Conservation (phyloP, 192 early-diverging fungal genomes). For the Umbelopsis sp. region DNA sequence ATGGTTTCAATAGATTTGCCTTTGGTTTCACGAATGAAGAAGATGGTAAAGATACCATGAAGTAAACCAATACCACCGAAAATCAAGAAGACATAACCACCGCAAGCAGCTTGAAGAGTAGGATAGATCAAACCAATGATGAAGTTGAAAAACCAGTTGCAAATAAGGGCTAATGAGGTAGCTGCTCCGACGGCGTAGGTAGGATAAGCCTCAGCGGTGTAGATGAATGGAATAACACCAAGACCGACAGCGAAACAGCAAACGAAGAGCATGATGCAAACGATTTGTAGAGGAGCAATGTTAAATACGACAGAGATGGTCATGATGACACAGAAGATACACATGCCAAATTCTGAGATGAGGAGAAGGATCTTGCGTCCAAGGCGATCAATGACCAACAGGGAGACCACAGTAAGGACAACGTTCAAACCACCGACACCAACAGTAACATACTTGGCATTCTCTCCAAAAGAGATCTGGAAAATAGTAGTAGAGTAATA, state of each 20-base stretch:
- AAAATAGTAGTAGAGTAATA: constrained; percentile 72
- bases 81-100: constrained; percentile 52
- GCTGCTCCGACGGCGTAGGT: constrained; percentile 53
- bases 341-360: constrained; percentile 63
- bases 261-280: constrained; percentile 55
- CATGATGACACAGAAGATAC: constrained; percentile 53
- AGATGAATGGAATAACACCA: constrained; percentile 60
- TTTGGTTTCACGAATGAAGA: constrained; percentile 58
- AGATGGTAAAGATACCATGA: constrained; percentile 39
- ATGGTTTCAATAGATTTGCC: constrained; percentile 63
- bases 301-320: constrained; percentile 34
- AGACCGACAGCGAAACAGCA: constrained; percentile 59
- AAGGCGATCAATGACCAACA: constrained; percentile 58
- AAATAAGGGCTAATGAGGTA: constrained; percentile 47
- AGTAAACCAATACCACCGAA: constrained; percentile 47
- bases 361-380: constrained; percentile 67
- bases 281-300: constrained; percentile 29
- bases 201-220: constrained; percentile 60
- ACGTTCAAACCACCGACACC: constrained; percentile 63
- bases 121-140: constrained; percentile 58
- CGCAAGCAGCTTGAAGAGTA: constrained; percentile 35
- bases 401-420: constrained; percentile 55
- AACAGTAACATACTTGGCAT: constrained; percentile 54
- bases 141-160: constrained; percentile 55
- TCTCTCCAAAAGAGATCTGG: constrained; percentile 52